Evolutionary conservation across 371 early-diverging fungal species (phyloP).

Genomic region (Blakeslea trispora): DNA sequence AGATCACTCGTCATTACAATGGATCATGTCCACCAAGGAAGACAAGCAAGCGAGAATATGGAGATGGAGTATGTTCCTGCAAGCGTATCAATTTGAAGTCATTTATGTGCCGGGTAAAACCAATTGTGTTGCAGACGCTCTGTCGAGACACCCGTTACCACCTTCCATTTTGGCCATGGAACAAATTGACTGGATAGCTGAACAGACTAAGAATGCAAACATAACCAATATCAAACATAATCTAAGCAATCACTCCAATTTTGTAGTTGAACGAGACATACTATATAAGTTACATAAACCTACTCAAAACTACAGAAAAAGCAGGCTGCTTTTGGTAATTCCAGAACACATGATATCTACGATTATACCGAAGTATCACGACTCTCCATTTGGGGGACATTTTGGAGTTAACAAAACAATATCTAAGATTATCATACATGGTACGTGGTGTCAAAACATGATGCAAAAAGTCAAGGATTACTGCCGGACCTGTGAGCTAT

Average conservation of each 20-base stretch:
- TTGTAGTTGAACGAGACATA: too few relatives aligned
- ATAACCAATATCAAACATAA: not conserved
- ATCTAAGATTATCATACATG: slow-evolving; percentile 1
- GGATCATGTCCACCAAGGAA: slow-evolving; percentile 4
- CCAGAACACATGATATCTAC: too few relatives aligned
- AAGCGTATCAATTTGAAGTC: slow-evolving; percentile 5
- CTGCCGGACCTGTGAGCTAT: not conserved
- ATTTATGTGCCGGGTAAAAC: not conserved
- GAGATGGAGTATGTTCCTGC: slow-evolving; percentile 6
- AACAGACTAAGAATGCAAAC: not conserved
- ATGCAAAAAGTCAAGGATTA: not conserved
- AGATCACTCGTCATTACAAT: slow-evolving; percentile 10
- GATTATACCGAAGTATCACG: not conserved
- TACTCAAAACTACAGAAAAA: too few relatives aligned
- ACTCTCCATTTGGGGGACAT: slow-evolving; percentile 1
- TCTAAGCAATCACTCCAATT: too few relatives aligned
- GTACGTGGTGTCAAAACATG: slow-evolving; percentile 1
- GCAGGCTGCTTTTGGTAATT: too few relatives aligned
- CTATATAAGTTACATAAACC: too few relatives aligned
- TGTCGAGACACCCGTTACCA: slow-evolving; percentile 4
- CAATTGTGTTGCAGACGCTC: not conserved
- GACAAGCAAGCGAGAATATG: slow-evolving; percentile 4
- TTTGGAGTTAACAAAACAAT: slow-evolving; percentile 9
- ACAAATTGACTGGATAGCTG: not conserved
- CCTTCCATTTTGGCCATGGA: not conserved